Percentiles rank a stretch among this genome's conserved stretches.
These are phyloP conservation scores for apple (Malus domestica) DNA, from an alignment of 306 rosid genomes.

Conservation along the genomic window ASM211411v1 NC_041800.1:9923501-9924000, in stretches of 20 bases:
- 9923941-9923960: slow-evolving; percentile 43
- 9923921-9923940: slow-evolving; percentile 51
- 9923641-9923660: slow-evolving; percentile 11
- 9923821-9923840: slow-evolving; percentile 85
- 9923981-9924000: slow-evolving; percentile 71
- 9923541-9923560: slow-evolving; percentile 6
- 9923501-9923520: neutral
- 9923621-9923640: slow-evolving; percentile 83
- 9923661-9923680: neutral
- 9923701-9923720: slow-evolving; percentile 5
- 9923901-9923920: slow-evolving; percentile 45
- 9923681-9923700: slow-evolving; percentile 14
- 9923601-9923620: slow-evolving; percentile 90
- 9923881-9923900: slow-evolving; percentile 56
- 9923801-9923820: slow-evolving; percentile 64
- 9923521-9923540: neutral
- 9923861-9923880: slow-evolving; percentile 28
- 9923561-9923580: slow-evolving; percentile 25
- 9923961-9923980: slow-evolving; percentile 69
- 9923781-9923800: slow-evolving; percentile 55
- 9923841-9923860: slow-evolving; percentile 60
- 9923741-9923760: slow-evolving; percentile 7
- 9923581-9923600: slow-evolving; percentile 88
- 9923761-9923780: slow-evolving; percentile 30
- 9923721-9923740: slow-evolving; percentile 48